Conservation (phyloP, 352 stramenopile genomes). For the Globisporangium perplexum region DNA sequence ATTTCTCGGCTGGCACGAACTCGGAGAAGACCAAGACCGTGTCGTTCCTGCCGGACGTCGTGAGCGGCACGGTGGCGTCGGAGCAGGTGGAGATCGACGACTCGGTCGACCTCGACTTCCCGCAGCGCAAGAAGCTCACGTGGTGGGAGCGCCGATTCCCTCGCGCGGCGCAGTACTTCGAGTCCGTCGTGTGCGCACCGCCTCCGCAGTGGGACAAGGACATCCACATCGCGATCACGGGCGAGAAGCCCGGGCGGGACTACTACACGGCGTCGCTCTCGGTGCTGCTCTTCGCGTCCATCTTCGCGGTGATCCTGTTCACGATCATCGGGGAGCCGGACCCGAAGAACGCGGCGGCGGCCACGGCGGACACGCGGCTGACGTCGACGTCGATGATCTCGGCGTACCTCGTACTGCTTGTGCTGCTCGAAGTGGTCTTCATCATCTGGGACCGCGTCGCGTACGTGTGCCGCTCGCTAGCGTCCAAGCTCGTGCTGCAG, state of each 20-base stretch:
- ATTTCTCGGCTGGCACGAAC: slow-evolving; percentile 3
- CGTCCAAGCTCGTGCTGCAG: slow-evolving; percentile 71
- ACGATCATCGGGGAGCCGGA: slow-evolving; percentile 57
- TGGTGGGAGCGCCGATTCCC: slow-evolving; percentile 53
- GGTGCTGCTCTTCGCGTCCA: slow-evolving; percentile 50
- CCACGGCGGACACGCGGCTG: slow-evolving; percentile 43
- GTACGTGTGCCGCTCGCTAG: slow-evolving; percentile 69
- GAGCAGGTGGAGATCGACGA: slow-evolving; percentile 71
- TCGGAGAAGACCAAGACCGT: slow-evolving; percentile 12
- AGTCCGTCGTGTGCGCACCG: slow-evolving; percentile 52
- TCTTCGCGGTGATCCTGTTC: slow-evolving; percentile 81
- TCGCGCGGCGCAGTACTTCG: slow-evolving; percentile 47
- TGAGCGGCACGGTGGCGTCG: slow-evolving; percentile 26
- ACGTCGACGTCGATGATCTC: slow-evolving; percentile 74
- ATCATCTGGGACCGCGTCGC: slow-evolving; percentile 86
- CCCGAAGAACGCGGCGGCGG: slow-evolving; percentile 23
- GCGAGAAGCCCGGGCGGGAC: slow-evolving; percentile 72
- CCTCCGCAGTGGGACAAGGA: slow-evolving; percentile 82
- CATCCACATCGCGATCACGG: slow-evolving; percentile 74
- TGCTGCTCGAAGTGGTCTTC: slow-evolving; percentile 73
- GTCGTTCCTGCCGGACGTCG: slow-evolving; percentile 6
- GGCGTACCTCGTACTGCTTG: slow-evolving; percentile 80
- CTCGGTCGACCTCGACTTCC: slow-evolving; percentile 26
- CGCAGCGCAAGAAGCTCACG: slow-evolving; percentile 39
- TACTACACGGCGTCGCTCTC: slow-evolving; percentile 68